These are phyloP conservation scores for Pseudogymnoascus sp. DNA, from an alignment of 2,329 filamentous ascomycete genomes.

Conservation along the genomic window DNA sequence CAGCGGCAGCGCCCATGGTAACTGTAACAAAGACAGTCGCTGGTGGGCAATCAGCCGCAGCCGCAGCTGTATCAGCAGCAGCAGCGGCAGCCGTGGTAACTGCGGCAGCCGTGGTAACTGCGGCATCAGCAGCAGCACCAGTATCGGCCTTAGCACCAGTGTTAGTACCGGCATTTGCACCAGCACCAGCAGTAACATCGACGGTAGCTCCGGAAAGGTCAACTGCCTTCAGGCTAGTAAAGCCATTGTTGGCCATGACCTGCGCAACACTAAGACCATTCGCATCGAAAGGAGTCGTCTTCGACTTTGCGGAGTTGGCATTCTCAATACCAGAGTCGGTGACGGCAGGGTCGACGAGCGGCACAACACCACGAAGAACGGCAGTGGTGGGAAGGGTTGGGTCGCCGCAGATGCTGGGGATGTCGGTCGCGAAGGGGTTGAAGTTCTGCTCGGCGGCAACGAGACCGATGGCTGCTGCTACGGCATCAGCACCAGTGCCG, in stretches of 20 bases:
- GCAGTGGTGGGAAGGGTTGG: conserved; percentile 50
- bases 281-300: conserved; percentile 46
- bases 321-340: conserved; percentile 48
- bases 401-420: conserved; percentile 56
- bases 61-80: conserved; percentile 17
- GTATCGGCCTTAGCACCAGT: not conserved
- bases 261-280: conserved; percentile 57
- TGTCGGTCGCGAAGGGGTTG: conserved; percentile 53
- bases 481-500: conserved; percentile 48
- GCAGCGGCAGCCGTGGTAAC: conserved; percentile 9
- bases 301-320: conserved; percentile 45
- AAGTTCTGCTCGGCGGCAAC: conserved; percentile 66
- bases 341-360: conserved; percentile 57
- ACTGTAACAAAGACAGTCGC: conserved; percentile 19
- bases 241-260: conserved; percentile 51
- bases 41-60: conserved; percentile 9
- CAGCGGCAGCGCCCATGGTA: conserved; percentile 14
- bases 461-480: conserved; percentile 52
- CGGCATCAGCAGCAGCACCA: conserved; percentile 11
- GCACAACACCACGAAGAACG: conserved; percentile 56
- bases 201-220: conserved; percentile 28
- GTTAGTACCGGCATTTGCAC: conserved; percentile 17
- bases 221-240: conserved; percentile 47
- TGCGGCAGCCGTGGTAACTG: not conserved
- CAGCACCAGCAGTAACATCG: conserved; percentile 27